These are phyloP conservation scores for Wickerhamiella occidentalis DNA, from an alignment of 805 yeast species.

Conservation along the genomic window DNA sequence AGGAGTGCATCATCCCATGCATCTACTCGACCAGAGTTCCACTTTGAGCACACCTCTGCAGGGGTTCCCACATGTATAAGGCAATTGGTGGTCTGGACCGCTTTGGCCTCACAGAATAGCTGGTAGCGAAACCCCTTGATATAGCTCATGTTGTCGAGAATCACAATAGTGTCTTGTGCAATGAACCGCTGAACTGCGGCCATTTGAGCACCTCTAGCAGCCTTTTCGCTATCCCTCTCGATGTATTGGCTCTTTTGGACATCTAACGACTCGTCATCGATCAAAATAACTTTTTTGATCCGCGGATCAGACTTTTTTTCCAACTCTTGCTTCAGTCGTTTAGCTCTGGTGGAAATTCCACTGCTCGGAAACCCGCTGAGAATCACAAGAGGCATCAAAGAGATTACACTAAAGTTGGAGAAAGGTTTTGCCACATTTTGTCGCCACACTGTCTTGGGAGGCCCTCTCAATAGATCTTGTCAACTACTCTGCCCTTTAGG, in stretches of 20 bases:
- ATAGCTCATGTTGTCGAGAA: constrained; percentile 75
- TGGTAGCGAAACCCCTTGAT: constrained; percentile 95
- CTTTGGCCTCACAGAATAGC: constrained; percentile 84
- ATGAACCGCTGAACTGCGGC: constrained; percentile 80
- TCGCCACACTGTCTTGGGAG: not conserved
- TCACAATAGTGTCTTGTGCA: constrained; percentile 55
- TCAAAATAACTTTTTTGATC: constrained; percentile 51
- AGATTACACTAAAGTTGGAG: not conserved
- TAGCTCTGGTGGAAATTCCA: constrained; percentile 72
- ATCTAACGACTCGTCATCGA: constrained; percentile 68
- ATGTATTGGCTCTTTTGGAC: constrained; percentile 54
- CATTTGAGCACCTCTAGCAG: constrained; percentile 71
- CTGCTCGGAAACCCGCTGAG: constrained; percentile 77
- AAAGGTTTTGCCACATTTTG: not conserved
- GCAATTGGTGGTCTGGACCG: constrained; percentile 67
- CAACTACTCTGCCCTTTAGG: too few species aligned
- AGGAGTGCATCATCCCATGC: constrained; percentile 56
- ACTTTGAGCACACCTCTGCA: constrained; percentile 43
- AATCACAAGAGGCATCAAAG: constrained; percentile 72
- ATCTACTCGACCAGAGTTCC: constrained; percentile 38
- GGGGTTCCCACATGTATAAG: constrained; percentile 72
- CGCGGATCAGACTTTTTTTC: constrained; percentile 35
- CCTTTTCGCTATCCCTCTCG: constrained; percentile 66
- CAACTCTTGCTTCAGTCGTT: constrained; percentile 39
- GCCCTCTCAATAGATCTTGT: not conserved